phyloP scores from a whole-genome alignment of 2,329 filamentous ascomycete genomes.

The Nothopassalora personata region DNA sequence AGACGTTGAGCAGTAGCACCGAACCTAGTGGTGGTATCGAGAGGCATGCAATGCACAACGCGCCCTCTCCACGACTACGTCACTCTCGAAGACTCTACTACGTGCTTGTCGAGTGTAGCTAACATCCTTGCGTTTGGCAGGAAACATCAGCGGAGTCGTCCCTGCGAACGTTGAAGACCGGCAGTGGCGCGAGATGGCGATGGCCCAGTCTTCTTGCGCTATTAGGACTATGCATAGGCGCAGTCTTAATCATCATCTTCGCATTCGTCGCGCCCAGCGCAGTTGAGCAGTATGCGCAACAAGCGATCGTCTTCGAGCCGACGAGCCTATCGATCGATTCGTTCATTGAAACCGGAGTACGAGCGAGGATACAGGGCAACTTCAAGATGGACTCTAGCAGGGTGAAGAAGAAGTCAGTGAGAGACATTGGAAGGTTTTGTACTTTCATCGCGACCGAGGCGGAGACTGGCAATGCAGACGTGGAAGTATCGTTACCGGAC shows the following conservation, averaged over 20 bases:
- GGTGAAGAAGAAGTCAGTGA: constrained; percentile 64
- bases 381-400: constrained; percentile 74
- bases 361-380: constrained; percentile 73
- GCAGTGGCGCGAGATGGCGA: constrained; percentile 41
- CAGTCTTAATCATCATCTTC: constrained; percentile 65
- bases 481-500: constrained; percentile 76
- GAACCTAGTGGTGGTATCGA: too few relatives aligned
- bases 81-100: too few relatives aligned
- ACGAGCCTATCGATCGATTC: constrained; percentile 80
- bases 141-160: constrained; percentile 18
- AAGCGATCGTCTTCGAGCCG: constrained; percentile 75
- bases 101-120: too few relatives aligned
- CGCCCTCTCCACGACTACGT: too few relatives aligned
- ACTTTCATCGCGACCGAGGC: constrained; percentile 77
- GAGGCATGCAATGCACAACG: too few relatives aligned
- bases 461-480: constrained; percentile 65
- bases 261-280: constrained; percentile 77
- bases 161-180: constrained; percentile 12
- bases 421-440: constrained; percentile 68
- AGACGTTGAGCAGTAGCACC: too few relatives aligned
- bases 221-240: constrained; percentile 55
- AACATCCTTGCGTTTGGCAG: too few relatives aligned
- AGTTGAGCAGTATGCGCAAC: constrained; percentile 78
- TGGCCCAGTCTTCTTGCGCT: constrained; percentile 80
- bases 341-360: constrained; percentile 72